A percentile compares a stretch with the other conserved stretches of the same genome.
Evolutionary conservation across 2,329 filamentous ascomycete species (phyloP).

Genomic region (Claviceps spartinae): DNA sequence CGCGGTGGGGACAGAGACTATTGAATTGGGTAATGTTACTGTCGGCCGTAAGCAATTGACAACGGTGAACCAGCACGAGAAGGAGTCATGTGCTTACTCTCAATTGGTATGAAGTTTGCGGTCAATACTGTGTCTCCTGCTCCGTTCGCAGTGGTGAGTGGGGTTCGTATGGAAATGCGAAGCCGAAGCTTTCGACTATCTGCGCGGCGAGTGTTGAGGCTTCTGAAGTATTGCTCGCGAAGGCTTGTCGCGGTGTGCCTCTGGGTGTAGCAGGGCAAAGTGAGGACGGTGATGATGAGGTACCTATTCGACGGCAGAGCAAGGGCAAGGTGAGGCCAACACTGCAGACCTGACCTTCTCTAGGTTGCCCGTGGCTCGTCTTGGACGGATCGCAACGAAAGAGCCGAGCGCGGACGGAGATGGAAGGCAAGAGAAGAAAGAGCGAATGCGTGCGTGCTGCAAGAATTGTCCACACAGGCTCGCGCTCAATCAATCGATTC

Average conservation of each 20-base stretch:
- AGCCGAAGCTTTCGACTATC: constrained; percentile 5
- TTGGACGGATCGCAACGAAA: constrained; percentile 37
- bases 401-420: constrained; percentile 33
- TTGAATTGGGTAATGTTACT: neutral
- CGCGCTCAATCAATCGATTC: constrained; percentile 8
- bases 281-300: neutral
- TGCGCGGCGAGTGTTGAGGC: neutral
- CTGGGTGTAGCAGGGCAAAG: neutral
- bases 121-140: neutral
- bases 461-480: constrained; percentile 22
- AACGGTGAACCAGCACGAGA: constrained; percentile 6
- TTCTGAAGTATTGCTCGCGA: neutral
- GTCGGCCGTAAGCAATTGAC: constrained; percentile 1
- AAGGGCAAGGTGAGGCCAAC: neutral
- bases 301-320: neutral
- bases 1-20: constrained; percentile 8
- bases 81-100: neutral
- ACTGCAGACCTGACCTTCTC: neutral
- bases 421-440: constrained; percentile 31
- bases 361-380: constrained; percentile 9
- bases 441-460: constrained; percentile 36
- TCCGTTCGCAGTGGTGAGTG: constrained; percentile 8
- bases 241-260: neutral
- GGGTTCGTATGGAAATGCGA: constrained; percentile 15
- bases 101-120: neutral